A percentile compares a stretch with the other conserved stretches of the same genome.
Conservation (phyloP, 1,284 basidiomycete species). For the Tylopilus sp. region DNA sequence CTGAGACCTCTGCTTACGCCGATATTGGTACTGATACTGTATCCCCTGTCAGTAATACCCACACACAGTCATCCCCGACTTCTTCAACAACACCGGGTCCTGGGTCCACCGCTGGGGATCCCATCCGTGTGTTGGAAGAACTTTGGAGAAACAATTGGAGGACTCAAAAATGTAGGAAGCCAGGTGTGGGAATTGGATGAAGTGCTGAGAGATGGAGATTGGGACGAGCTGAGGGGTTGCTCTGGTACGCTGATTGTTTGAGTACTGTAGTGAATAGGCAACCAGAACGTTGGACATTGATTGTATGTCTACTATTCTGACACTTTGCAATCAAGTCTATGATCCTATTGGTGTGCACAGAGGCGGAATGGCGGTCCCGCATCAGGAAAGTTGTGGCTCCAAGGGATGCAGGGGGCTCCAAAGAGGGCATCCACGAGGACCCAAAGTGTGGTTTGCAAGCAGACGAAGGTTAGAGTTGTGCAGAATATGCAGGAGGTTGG, state of each 20-base stretch:
- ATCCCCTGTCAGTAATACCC: not conserved
- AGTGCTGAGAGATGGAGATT: conserved; percentile 14
- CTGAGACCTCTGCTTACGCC: not conserved
- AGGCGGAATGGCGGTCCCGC: no score
- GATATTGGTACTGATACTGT: not conserved
- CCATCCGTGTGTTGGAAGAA: conserved; percentile 55
- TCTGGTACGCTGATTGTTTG: not conserved
- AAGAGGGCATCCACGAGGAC: no score
- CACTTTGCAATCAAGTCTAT: no score
- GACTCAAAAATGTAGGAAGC: conserved; percentile 77
- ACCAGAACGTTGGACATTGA: no score
- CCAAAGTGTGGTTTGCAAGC: no score
- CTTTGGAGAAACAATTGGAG: conserved; percentile 72
- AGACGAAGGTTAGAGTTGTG: no score
- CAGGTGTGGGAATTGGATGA: conserved; percentile 38
- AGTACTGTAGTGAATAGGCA: not conserved
- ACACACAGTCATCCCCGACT: conserved; percentile 43
- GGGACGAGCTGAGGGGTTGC: not conserved
- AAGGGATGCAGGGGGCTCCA: no score
- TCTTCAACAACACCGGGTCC: conserved; percentile 70
- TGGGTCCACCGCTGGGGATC: conserved; percentile 51
- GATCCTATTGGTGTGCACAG: no score
- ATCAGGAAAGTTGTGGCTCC: no score
- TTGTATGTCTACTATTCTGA: no score
- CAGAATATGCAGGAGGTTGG: no score